A percentile compares a stretch with the other conserved stretches of the same genome.
These are phyloP conservation scores for Friedmanniomyces simplex DNA, from an alignment of 495 filamentous ascomycete species.

Conservation along the genomic window DNA sequence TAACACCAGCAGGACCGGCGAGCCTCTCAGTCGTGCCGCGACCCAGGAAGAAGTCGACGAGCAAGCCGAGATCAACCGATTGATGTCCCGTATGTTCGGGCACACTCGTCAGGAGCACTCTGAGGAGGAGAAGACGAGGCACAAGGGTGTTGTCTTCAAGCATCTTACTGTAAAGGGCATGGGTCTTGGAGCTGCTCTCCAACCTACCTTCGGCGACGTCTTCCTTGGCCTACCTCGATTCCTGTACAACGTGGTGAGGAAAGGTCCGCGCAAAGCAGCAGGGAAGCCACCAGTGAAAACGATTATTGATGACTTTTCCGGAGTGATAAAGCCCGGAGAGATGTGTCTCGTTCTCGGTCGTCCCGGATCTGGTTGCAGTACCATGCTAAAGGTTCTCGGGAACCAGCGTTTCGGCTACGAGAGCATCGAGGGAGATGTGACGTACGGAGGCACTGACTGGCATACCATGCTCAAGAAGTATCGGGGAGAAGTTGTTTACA, in stretches of 20 bases:
- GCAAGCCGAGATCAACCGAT: conserved; percentile 45
- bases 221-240: conserved; percentile 5
- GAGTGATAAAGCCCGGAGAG: conserved; percentile 37
- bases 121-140: conserved; percentile 51
- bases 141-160: conserved; percentile 32
- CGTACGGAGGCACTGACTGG: conserved; percentile 53
- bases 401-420: conserved; percentile 40
- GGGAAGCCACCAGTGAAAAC: conserved; percentile 41
- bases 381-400: conserved; percentile 57
- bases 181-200: conserved; percentile 4
- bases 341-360: conserved; percentile 58
- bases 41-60: conserved; percentile 36
- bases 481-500: conserved; percentile 41
- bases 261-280: neutral
- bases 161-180: conserved; percentile 6
- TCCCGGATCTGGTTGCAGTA: conserved; percentile 60
- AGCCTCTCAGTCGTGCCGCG: neutral
- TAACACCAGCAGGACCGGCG: conserved; percentile 27
- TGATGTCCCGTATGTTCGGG: conserved; percentile 59
- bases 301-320: conserved; percentile 53
- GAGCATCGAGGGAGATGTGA: conserved; percentile 24
- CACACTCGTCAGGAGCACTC: conserved; percentile 48
- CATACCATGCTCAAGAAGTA: conserved; percentile 51
- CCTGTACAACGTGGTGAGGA: neutral
- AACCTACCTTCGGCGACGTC: conserved; percentile 6